Evolutionary conservation across 768 basidiomycete species (phyloP).

Genomic region (Glaciozyma antarctica): DNA sequence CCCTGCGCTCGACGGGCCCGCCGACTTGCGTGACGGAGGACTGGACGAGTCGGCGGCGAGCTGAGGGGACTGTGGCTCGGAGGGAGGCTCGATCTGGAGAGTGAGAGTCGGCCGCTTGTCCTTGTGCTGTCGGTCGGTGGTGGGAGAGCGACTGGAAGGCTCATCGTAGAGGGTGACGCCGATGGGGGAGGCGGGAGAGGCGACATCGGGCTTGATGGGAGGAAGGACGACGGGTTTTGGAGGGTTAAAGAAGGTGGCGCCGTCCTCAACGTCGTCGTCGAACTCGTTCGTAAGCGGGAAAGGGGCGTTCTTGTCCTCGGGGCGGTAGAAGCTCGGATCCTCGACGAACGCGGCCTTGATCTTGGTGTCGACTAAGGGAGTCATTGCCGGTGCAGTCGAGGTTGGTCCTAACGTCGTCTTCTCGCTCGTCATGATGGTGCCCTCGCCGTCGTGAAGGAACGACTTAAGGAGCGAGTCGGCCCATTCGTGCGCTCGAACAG

Average conservation of each 20-base stretch:
- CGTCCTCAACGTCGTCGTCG: conserved; percentile 27
- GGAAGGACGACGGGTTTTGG: background rate
- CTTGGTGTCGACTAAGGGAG: background rate
- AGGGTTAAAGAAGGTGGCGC: conserved; percentile 21
- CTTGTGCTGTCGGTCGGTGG: background rate
- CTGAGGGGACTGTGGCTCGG: background rate
- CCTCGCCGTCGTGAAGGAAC: background rate
- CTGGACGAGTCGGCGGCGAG: background rate
- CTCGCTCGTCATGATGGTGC: background rate
- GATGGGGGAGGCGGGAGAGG: too few relatives aligned
- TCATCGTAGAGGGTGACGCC: background rate
- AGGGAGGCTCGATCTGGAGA: background rate
- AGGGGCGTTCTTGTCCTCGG: background rate
- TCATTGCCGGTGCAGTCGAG: background rate
- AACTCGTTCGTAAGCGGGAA: conserved; percentile 9
- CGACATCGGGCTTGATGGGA: background rate
- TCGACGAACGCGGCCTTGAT: background rate
- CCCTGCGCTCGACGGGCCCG: too few relatives aligned
- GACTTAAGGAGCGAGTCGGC: background rate
- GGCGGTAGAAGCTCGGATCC: background rate
- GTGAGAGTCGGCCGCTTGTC: background rate
- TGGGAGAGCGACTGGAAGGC: background rate
- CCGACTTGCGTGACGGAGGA: background rate
- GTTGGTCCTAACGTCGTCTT: background rate
- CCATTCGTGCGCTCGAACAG: background rate